phyloP scores from a whole-genome alignment of 2,329 filamentous ascomycete species.

The Scopulariopsis brevicaulis region DNA sequence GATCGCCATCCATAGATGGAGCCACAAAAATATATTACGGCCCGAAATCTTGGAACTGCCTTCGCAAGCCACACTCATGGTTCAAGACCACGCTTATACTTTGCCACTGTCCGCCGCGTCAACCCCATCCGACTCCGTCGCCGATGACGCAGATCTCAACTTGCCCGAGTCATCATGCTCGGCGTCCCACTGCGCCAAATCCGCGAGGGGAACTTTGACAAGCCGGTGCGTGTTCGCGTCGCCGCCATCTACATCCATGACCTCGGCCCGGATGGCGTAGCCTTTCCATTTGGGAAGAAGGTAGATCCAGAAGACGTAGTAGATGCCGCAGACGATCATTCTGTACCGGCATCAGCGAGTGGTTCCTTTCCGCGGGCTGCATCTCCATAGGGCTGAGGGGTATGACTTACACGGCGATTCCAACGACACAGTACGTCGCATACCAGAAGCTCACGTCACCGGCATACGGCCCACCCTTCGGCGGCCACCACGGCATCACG shows the following conservation, averaged over 20 bases:
- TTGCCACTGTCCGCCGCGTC: not conserved
- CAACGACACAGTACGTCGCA: conserved; percentile 54
- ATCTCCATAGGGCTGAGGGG: not conserved
- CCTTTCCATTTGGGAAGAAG: conserved; percentile 37
- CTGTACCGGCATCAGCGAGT: conserved; percentile 16
- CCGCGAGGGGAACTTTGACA: conserved; percentile 37
- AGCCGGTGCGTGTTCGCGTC: conserved; percentile 32
- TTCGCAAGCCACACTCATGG: too few relatives aligned
- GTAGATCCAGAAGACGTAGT: conserved; percentile 49
- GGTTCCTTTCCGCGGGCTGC: not conserved
- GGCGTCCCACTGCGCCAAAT: conserved; percentile 45
- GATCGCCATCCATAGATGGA: too few relatives aligned
- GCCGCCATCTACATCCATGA: conserved; percentile 35
- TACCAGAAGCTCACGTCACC: conserved; percentile 67
- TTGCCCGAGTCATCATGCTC: conserved; percentile 39
- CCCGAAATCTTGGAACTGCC: too few relatives aligned
- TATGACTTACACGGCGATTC: conserved; percentile 48
- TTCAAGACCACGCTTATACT: not conserved
- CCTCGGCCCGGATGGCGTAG: conserved; percentile 44
- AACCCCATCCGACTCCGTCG: not conserved
- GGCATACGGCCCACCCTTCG: conserved; percentile 41
- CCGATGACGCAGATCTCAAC: conserved; percentile 6
- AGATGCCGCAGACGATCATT: conserved; percentile 38
- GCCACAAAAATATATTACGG: too few relatives aligned
- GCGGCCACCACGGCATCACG: conserved; percentile 63